Conservation (phyloP, 805 yeast genomes). For the Nakazawaea pomicola region DNA sequence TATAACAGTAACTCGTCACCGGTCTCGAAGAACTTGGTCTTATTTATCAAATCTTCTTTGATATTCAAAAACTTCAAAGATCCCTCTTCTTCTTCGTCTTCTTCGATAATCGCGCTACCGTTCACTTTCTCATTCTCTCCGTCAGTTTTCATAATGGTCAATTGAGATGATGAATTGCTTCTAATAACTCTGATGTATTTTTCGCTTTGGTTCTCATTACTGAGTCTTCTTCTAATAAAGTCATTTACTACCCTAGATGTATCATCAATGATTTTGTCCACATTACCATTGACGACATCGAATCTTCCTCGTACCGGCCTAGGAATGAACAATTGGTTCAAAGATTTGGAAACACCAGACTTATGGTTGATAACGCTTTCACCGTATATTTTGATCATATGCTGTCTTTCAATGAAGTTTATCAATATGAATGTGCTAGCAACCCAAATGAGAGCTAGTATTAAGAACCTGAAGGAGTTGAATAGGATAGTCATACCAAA, state of each 20-base stretch:
- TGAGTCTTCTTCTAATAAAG: conserved; percentile 27
- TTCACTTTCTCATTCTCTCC: conserved; percentile 12
- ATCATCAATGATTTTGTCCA: conserved; percentile 32
- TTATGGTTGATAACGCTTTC: conserved; percentile 54
- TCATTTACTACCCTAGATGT: conserved; percentile 40
- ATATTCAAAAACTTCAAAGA: conserved; percentile 19
- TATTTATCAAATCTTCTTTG: conserved; percentile 10
- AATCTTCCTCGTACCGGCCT: conserved; percentile 15
- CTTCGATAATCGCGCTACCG: conserved; percentile 23
- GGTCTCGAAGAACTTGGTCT: conserved; percentile 27
- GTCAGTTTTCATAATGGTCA: conserved; percentile 8
- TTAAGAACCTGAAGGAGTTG: conserved; percentile 41
- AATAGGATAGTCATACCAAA: conserved; percentile 69
- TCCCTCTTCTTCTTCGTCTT: conserved; percentile 22
- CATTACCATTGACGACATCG: conserved; percentile 25
- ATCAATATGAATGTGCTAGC: conserved; percentile 60
- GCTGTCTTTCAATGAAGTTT: conserved; percentile 70
- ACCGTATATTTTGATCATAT: conserved; percentile 74
- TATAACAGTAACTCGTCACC: conserved; percentile 51
- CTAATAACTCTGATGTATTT: conserved; percentile 15
- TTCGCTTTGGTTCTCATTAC: conserved; percentile 8
- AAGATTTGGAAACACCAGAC: conserved; percentile 35
- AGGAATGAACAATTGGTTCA: conserved; percentile 21
- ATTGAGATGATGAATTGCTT: conserved; percentile 11
- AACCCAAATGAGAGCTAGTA: conserved; percentile 62